A percentile compares a stretch with the other conserved stretches of the same genome.
These are phyloP conservation scores for Sugiyamaella qingdaonensis DNA, from an alignment of 805 yeast species.

Conservation along the genomic window DNA sequence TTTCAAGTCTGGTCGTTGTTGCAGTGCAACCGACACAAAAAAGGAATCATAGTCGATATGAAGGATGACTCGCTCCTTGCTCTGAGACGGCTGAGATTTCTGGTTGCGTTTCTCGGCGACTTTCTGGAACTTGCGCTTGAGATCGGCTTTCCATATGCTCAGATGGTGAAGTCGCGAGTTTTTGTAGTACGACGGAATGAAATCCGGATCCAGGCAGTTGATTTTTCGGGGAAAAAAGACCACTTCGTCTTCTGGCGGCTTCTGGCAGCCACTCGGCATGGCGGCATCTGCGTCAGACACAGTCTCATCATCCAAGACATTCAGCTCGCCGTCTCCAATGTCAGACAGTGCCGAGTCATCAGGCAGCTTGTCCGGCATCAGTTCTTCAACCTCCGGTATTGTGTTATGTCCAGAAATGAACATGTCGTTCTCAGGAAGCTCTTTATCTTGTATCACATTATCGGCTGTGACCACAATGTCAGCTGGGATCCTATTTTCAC, in stretches of 20 bases:
- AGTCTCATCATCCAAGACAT: background rate
- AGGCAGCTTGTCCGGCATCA: too few species aligned
- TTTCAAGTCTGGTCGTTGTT: constrained; percentile 50
- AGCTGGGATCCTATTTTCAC: too few species aligned
- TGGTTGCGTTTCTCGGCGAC: constrained; percentile 36
- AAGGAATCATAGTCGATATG: constrained; percentile 95
- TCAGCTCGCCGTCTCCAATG: too few species aligned
- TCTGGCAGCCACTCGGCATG: background rate
- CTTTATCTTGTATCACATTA: too few species aligned
- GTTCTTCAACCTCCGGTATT: too few species aligned
- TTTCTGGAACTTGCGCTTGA: constrained; percentile 56
- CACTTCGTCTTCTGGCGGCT: background rate
- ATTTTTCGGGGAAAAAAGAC: constrained; percentile 18
- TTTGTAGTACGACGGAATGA: constrained; percentile 64
- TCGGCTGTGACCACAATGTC: too few species aligned
- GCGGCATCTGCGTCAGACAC: constrained; percentile 7
- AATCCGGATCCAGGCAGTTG: constrained; percentile 75
- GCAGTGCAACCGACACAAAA: constrained; percentile 80
- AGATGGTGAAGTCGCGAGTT: constrained; percentile 85
- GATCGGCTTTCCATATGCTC: constrained; percentile 78
- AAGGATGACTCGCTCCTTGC: constrained; percentile 40
- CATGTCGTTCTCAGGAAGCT: too few species aligned
- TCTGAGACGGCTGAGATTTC: constrained; percentile 2
- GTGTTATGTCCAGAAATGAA: too few species aligned
- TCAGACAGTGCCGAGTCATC: too few species aligned